Evolutionary conservation across 169 alveolate species (phyloP).

Genomic region (Hammondia hammondi): DNA sequence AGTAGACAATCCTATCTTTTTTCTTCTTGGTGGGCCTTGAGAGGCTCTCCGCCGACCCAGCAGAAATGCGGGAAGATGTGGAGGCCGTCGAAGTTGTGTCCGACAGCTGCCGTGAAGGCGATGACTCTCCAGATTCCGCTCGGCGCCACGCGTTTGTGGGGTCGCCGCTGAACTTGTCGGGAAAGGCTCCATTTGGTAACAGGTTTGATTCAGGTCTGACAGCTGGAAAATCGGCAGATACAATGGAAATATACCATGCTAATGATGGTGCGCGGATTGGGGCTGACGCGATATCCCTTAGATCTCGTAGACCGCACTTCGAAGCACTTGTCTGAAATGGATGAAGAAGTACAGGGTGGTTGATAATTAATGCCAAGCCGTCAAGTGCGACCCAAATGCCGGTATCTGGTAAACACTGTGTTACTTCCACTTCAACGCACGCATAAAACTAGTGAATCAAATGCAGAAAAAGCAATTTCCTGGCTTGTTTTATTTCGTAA

Average conservation of each 20-base stretch:
- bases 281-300: no score
- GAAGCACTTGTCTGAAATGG: no score
- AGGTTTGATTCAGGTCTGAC: neutral
- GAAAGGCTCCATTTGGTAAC: neutral
- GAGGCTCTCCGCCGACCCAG: neutral
- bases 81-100: slow-evolving; percentile 9
- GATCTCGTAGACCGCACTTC: no score
- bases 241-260: neutral
- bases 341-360: no score
- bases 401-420: no score
- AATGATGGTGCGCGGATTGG: neutral
- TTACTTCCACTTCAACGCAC: no score
- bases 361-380: no score
- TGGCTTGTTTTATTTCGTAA: no score
- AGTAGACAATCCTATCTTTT: slow-evolving; percentile 36
- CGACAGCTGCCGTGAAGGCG: slow-evolving; percentile 22
- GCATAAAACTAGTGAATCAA: no score
- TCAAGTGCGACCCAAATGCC: no score
- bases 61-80: neutral
- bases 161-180: neutral
- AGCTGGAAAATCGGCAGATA: neutral
- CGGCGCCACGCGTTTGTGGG: neutral
- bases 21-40: neutral
- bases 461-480: no score
- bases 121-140: neutral